Percentiles rank a stretch among this genome's conserved stretches.
phyloP scores from a whole-genome alignment of 164 flowering plant species.

The Amborella trichopoda region DNA sequence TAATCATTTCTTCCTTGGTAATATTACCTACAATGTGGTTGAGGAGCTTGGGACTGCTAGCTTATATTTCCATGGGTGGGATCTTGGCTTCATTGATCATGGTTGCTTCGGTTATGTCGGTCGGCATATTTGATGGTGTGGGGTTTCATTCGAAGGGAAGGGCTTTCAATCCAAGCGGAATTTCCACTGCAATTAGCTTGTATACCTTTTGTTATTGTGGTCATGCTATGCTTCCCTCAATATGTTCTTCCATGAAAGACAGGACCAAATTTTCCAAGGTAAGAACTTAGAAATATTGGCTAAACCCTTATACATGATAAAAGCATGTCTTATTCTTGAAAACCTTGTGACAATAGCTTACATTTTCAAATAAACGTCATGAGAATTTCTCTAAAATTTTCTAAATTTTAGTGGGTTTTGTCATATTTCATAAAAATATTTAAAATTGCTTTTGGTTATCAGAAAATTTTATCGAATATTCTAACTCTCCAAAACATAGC shows the following conservation, averaged over 20 bases:
- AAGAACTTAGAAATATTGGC: no score
- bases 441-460: no score
- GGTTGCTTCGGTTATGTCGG: background rate
- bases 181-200: background rate
- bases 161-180: background rate
- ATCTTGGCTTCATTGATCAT: background rate
- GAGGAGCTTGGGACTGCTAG: background rate
- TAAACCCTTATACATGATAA: no score
- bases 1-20: background rate
- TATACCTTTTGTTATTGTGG: constrained; percentile 1
- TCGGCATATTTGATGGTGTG: constrained; percentile 1
- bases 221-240: background rate
- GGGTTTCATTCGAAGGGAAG: constrained; percentile 2
- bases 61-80: constrained; percentile 1
- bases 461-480: no score
- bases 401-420: no score
- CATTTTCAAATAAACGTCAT: no score
- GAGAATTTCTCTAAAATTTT: no score
- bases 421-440: no score
- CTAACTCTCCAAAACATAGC: no score
- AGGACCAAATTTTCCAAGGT: constrained; percentile 1
- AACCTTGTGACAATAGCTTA: no score
- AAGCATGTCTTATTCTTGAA: no score
- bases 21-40: constrained; percentile 1
- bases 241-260: constrained; percentile 2